Conservation (phyloP, 2,329 filamentous ascomycete genomes). For the Trichophyton rubrum region DNA sequence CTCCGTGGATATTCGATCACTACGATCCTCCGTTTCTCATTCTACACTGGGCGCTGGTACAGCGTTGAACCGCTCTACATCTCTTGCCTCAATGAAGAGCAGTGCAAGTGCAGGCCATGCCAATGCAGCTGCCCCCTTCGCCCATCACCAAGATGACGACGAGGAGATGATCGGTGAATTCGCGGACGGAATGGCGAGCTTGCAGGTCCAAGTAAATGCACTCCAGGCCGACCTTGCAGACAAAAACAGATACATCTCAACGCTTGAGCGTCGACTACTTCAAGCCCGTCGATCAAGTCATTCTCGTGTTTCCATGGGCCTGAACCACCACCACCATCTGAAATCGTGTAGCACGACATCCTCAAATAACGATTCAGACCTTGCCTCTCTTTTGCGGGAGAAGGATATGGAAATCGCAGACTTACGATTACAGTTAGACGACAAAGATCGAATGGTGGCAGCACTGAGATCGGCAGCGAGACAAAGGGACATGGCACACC, state of each 20-base stretch:
- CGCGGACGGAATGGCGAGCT: conserved; percentile 71
- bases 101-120: conserved; percentile 21
- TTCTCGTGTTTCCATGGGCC: conserved; percentile 67
- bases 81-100: conserved; percentile 49
- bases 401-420: conserved; percentile 90
- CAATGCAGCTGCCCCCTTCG: conserved; percentile 24
- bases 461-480: conserved; percentile 75
- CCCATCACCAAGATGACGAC: conserved; percentile 48
- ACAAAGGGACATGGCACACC: conserved; percentile 68
- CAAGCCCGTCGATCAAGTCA: conserved; percentile 86
- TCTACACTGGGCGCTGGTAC: conserved; percentile 42
- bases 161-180: conserved; percentile 68
- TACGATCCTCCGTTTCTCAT: conserved; percentile 57
- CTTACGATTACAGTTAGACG: conserved; percentile 75
- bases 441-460: conserved; percentile 87
- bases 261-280: conserved; percentile 78
- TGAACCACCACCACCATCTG: conserved; percentile 41
- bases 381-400: conserved; percentile 61
- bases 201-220: conserved; percentile 77
- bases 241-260: conserved; percentile 92
- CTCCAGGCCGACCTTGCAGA: conserved; percentile 90
- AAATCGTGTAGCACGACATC: conserved; percentile 40
- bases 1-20: conserved; percentile 39
- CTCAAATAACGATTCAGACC: conserved; percentile 67
- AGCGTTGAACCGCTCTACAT: conserved; percentile 51